Evolutionary conservation across 1,284 basidiomycete genomes (phyloP).

Genomic region (Golubevia sp.): DNA sequence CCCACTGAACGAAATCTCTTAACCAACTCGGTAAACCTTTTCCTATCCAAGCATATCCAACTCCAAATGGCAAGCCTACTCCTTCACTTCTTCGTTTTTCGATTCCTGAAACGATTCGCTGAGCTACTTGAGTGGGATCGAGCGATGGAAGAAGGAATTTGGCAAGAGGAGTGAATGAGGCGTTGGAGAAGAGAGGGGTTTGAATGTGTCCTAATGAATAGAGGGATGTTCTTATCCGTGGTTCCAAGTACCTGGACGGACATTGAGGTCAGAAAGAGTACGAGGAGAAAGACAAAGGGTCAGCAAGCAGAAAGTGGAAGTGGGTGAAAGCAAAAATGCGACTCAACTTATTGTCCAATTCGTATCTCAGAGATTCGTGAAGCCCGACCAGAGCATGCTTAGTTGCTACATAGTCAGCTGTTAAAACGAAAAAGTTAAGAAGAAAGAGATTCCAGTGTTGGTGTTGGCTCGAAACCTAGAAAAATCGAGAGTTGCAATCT

Average conservation of each 20-base stretch:
- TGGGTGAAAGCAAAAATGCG: too few relatives aligned
- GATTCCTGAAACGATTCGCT: too few relatives aligned
- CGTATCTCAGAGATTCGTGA: constrained; percentile 51
- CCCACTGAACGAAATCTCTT: too few relatives aligned
- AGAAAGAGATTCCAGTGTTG: not conserved
- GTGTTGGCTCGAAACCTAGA: not conserved
- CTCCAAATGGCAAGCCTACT: too few relatives aligned
- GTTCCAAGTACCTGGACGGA: not conserved
- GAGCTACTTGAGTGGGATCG: too few relatives aligned
- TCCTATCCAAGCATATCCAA: too few relatives aligned
- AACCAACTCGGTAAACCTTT: too few relatives aligned
- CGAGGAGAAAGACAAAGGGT: not conserved
- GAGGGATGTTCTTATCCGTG: constrained; percentile 43
- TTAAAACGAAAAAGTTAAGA: not conserved
- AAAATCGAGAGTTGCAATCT: too few relatives aligned
- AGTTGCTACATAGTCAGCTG: constrained; percentile 53
- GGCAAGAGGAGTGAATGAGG: too few relatives aligned
- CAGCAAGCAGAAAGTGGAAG: not conserved
- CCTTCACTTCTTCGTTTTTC: too few relatives aligned
- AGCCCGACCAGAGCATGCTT: constrained; percentile 57
- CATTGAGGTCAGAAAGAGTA: too few relatives aligned
- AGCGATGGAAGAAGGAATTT: too few relatives aligned
- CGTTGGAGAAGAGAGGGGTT: constrained; percentile 35
- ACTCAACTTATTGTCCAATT: constrained; percentile 46
- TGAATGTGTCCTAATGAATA: constrained; percentile 41